phyloP scores from a whole-genome alignment of 1,139 yeast species.

The Scheffersomyces segobiensis region DNA sequence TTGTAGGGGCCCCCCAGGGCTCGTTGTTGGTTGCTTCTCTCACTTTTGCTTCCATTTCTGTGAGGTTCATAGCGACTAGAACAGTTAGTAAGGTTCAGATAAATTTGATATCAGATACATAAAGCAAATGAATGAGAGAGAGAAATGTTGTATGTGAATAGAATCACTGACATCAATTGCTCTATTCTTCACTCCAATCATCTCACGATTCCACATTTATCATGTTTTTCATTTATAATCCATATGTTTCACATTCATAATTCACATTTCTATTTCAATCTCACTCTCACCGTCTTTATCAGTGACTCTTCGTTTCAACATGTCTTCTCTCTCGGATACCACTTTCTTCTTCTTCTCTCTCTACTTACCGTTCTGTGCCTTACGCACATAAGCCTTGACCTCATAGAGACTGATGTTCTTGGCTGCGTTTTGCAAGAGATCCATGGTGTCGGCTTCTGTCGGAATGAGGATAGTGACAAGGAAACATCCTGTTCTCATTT shows the following conservation, averaged over 20 bases:
- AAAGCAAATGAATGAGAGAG: neutral
- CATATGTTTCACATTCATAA: too few species aligned
- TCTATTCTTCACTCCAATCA: neutral
- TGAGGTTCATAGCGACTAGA: conserved; percentile 78
- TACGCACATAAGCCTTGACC: conserved; percentile 95
- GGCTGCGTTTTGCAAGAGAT: conserved; percentile 67
- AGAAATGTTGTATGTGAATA: neutral
- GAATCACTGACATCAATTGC: neutral
- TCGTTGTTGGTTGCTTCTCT: conserved; percentile 98
- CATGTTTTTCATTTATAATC: neutral
- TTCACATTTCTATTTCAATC: neutral
- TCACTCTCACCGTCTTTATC: neutral
- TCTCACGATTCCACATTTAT: neutral
- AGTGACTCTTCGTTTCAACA: neutral
- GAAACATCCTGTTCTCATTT: neutral
- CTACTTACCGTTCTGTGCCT: conserved; percentile 83
- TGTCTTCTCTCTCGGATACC: neutral
- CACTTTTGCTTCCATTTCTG: conserved; percentile 94
- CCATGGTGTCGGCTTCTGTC: conserved; percentile 40
- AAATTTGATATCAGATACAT: conserved; percentile 2
- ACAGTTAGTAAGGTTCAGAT: conserved; percentile 12
- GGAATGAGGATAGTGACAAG: neutral
- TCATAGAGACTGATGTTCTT: conserved; percentile 87
- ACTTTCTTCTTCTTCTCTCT: neutral
- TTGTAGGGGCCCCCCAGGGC: conserved; percentile 98